Base-by-base conservation (phyloP, 1,284 basidiomycete genomes). In the Exsudoporus floridanus region DNA sequence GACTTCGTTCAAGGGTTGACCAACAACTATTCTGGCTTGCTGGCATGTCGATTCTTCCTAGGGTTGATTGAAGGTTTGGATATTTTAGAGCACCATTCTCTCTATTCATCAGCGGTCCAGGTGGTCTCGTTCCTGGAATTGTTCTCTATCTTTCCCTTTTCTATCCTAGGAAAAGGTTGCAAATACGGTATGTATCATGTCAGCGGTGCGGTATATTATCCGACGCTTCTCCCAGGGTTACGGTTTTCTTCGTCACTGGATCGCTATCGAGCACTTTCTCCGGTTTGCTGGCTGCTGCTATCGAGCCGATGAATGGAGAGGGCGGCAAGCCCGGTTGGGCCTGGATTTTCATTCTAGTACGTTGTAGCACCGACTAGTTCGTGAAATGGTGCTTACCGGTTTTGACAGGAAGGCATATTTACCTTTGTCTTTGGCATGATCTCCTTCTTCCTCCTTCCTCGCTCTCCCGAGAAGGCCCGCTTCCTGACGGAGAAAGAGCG, bases 281-380 rank as follows among this genome's bases (percentile, higher is more conserved):
- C 9, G 84, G 86, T 4, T 67, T 88, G 9, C 72, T 88, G 14
- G 83, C 84, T 0, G 80, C 78, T 42, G 83, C 76, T 0, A 84
- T 86, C 50, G 70, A 77, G 34, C 69, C 78, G 21, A 78, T 85
- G 70, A 58, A 82, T 23, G 79, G 79, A 19, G 67, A 76, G 3
- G 74, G 75, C 0, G 69, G 74, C 6, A 74, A 72, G 23, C 71
- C 73, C 0, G 79, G 78, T 0, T 83, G 82, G 83, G 72, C 79
- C 3, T 88, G 86, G 86, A 86, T 88, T 48, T 84, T 84, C 59
- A 82, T 84, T 56, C 59, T 84, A 48, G 82, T 73, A 49, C 10
- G 63, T 56, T 12, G 12, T 4, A 4, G 1, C 7, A 13, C 7
- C n/a, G 18, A 37, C 16, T 18, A 0, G 5, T 10, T 40, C 14